Evolutionary conservation across 2,329 filamentous ascomycete genomes (phyloP), one percentile per base, ranked within the genome.

Genomic region (Fusarium coffeatum): DNA sequence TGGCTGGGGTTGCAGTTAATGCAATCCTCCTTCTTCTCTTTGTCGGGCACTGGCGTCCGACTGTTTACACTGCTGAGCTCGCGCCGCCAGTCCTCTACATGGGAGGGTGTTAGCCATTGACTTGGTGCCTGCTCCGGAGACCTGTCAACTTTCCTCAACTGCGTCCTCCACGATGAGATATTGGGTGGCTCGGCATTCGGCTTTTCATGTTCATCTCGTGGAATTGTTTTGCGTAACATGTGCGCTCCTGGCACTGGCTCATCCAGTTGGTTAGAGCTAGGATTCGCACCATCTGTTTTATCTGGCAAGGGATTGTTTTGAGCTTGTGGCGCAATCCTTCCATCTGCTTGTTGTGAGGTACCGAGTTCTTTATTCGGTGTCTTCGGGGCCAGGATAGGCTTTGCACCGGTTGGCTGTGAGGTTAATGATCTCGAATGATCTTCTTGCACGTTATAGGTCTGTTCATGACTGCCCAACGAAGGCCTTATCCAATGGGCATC

Each of bases 91-190:
- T 58, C 69, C 40, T 64, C 28, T 25, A 66, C 50, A 49, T 55
- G 55, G 42, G 72, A 64, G 42, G 66, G 60, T 37, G 62, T 72
- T 25, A 55, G 13, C 15, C 49, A 47, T 53, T 64, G 73, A 22
- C 49, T 41, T 25, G 37, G 47, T 42, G 55, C 48, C 40, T 65
- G 53, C 11, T 71, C 69, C 47, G 69, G 58, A 30, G 70, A 71
- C 54, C 47, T 65, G 20, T 68, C 67, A 13, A 74, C 65, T 40
- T 70, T 76, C n/a, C 67, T 73, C 27, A 76, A 55, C 40, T 74
- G 73, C 20, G 69, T 65, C 53, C 72, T 74, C 71, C 57, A 72
- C 25, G 71, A 66, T 27, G 71, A 72, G 42, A 73, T 58, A 43
- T 56, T 46, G 11, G 61, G 62, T 11, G 37, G 34, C 23, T 55